Conservation (phyloP, 306 rosid genomes). For the Dalbergia cultrata region DNA sequence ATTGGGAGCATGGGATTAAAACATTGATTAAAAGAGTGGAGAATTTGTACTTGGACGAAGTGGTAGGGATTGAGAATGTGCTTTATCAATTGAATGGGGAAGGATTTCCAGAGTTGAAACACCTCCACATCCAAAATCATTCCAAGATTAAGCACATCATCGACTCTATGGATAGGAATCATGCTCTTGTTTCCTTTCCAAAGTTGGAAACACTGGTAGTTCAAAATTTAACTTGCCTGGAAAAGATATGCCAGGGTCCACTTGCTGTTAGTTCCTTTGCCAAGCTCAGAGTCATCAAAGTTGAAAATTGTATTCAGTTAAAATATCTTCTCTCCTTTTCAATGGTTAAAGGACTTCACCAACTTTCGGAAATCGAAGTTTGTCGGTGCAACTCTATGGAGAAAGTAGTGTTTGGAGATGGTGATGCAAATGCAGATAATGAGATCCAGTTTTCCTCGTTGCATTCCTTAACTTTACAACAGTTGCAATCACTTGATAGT, state of each 20-base stretch:
- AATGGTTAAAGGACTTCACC: neutral
- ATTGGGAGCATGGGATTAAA: conserved; percentile 37
- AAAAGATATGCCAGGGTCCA: conserved; percentile 10
- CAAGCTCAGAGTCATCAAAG: neutral
- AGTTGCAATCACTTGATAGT: neutral
- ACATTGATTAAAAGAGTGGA: conserved; percentile 40
- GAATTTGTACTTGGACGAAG: conserved; percentile 43
- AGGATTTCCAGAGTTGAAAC: conserved; percentile 41
- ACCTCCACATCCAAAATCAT: conserved; percentile 33
- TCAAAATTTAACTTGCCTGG: neutral
- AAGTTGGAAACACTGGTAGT: neutral
- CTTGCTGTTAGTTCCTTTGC: neutral
- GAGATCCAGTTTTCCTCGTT: conserved; percentile 6
- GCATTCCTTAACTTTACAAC: neutral
- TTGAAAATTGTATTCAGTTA: neutral
- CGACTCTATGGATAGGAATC: neutral
- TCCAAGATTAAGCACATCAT: neutral
- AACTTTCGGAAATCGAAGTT: conserved; percentile 28
- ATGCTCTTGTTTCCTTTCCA: neutral
- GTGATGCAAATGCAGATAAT: neutral
- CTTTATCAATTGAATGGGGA: neutral
- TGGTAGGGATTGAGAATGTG: conserved; percentile 11
- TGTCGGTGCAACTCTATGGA: neutral
- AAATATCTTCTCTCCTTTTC: conserved; percentile 8
- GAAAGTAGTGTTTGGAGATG: neutral